A percentile compares a stretch with the other conserved stretches of the same genome.
Evolutionary conservation across 169 alveolate species (phyloP).

Genomic region (Cryptosporidium felis): DNA sequence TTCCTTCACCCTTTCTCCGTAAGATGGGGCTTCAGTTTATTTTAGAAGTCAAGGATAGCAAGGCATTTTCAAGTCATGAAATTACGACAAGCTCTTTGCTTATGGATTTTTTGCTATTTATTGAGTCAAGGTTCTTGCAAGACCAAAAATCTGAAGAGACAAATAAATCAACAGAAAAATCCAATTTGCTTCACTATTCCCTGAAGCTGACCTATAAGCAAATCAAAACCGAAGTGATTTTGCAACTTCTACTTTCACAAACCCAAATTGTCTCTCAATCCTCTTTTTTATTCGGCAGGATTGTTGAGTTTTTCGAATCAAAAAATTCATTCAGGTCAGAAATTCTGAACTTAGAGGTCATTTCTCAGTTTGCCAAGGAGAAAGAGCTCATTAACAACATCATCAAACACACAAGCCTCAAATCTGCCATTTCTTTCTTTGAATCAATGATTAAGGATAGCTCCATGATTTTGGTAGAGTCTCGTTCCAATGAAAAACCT

Average conservation of each 20-base stretch:
- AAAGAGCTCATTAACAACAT: not conserved
- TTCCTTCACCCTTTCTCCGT: slow-evolving; percentile 53
- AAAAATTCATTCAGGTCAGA: not conserved
- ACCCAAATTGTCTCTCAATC: slow-evolving; percentile 55
- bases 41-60: not conserved
- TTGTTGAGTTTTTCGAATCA: slow-evolving; percentile 6
- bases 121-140: not conserved
- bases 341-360: not conserved
- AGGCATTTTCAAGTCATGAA: slow-evolving; percentile 5
- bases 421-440: not conserved
- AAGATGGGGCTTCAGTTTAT: slow-evolving; percentile 17
- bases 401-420: not conserved
- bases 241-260: slow-evolving; percentile 45
- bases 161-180: not conserved
- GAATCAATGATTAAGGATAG: not conserved
- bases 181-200: not conserved
- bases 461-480: slow-evolving; percentile 46
- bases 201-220: slow-evolving; percentile 15
- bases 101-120: slow-evolving; percentile 37
- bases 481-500: not conserved
- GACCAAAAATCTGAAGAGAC: not conserved
- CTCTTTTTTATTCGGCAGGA: slow-evolving; percentile 40
- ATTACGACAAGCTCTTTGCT: not conserved
- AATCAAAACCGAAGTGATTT: slow-evolving; percentile 25
- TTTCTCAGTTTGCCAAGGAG: slow-evolving; percentile 4